Conservation (phyloP, 208 protist genomes). For the Leishmania gerbilli region DNA sequence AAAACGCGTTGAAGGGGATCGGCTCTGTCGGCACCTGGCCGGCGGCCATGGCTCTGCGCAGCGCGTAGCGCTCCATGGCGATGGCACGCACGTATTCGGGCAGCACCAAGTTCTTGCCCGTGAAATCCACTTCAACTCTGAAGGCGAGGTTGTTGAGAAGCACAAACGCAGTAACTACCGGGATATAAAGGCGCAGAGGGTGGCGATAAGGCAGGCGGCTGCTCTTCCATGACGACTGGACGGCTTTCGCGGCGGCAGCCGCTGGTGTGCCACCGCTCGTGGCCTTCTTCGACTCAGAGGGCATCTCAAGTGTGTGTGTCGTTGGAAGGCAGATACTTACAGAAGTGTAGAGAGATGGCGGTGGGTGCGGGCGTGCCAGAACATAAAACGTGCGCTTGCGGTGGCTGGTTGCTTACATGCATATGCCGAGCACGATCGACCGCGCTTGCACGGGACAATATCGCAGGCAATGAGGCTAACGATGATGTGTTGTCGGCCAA, state of each 20-base stretch:
- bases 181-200: slow-evolving; percentile 42
- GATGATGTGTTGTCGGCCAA: neutral
- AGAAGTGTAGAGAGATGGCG: neutral
- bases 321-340: neutral
- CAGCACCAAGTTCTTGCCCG: slow-evolving; percentile 34
- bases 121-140: slow-evolving; percentile 28
- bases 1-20: slow-evolving; percentile 1
- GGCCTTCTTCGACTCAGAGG: neutral
- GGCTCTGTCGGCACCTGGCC: neutral
- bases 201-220: slow-evolving; percentile 34
- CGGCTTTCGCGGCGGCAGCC: neutral
- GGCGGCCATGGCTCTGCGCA: neutral
- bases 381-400: neutral
- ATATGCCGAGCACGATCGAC: no score
- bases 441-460: neutral
- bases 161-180: slow-evolving; percentile 39
- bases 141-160: slow-evolving; percentile 71
- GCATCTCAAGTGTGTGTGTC: neutral
- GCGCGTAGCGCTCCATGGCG: slow-evolving; percentile 8
- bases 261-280: neutral
- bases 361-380: neutral
- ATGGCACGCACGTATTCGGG: slow-evolving; percentile 28
- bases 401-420: neutral
- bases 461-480: neutral
- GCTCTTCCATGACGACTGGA: neutral